phyloP scores from a whole-genome alignment of 345 rosid species.

The Abelmoschus esculentus region DNA sequence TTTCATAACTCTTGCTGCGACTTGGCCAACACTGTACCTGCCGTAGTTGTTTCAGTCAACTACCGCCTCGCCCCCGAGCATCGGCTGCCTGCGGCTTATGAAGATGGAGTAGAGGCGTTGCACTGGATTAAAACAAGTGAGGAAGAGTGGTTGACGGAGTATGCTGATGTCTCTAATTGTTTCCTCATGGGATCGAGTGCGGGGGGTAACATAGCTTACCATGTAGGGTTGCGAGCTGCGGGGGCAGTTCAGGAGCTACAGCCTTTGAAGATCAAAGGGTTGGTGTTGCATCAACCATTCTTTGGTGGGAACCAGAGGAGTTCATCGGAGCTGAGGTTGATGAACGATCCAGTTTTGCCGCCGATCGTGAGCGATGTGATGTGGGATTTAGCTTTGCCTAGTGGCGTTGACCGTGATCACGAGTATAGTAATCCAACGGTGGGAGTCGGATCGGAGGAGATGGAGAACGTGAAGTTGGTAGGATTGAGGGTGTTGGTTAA shows the following conservation, averaged over 20 bases:
- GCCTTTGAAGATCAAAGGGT: constrained; percentile 52
- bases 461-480: too few species aligned
- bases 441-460: too few species aligned
- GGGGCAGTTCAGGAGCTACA: constrained; percentile 12
- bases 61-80: constrained; percentile 20
- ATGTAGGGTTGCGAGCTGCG: constrained; percentile 32
- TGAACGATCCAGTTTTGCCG: constrained; percentile 24
- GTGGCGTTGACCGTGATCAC: too few species aligned
- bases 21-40: constrained; percentile 3
- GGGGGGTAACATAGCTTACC: constrained; percentile 55
- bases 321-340: constrained; percentile 36
- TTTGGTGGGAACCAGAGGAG: constrained; percentile 47
- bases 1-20: constrained; percentile 7
- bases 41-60: constrained; percentile 13
- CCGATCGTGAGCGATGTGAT: constrained; percentile 25
- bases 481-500: constrained; percentile 18
- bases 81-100: constrained; percentile 15
- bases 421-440: too few species aligned
- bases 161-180: constrained; percentile 30
- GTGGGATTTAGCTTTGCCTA: constrained; percentile 36
- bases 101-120: constrained; percentile 9
- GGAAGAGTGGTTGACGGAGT: constrained; percentile 31
- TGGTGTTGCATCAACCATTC: constrained; percentile 51
- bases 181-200: constrained; percentile 50
- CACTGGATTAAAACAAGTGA: constrained; percentile 13